Evolutionary conservation across 495 filamentous ascomycete genomes (phyloP), one percentile per base, ranked within the genome.

Genomic region (Neurospora sp.): DNA sequence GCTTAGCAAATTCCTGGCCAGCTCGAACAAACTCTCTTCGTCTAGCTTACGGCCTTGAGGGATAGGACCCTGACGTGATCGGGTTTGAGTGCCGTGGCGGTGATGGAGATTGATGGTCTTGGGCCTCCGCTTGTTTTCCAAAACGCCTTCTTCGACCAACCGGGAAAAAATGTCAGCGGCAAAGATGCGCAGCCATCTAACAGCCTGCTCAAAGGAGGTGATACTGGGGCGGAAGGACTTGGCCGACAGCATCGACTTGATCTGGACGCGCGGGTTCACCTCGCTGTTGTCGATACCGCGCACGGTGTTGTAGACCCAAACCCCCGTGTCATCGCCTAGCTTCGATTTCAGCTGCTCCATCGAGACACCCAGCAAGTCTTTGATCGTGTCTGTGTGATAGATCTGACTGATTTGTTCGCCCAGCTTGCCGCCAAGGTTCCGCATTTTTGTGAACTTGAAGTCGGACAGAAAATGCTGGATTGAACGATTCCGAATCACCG

Each of bases 161-260:
- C 96, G 89, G 27, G 91, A 90, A 83, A 92, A 95, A 70, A 99
- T 97, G 79, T 99, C 96, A 1, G 94, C 93, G 16, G 90, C 91
- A 81, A 99, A 98, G 72, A 99, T 97, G 18, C 90, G 86, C 66
- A 99, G 84, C 96, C 96, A 99, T 77, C 90, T 91, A 8, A 88
- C 85, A 3, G 90, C 96, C 80, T 97, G 93, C 35, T 96, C 94
- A n/a, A 87, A 80, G 16, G 84, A 89, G 75, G 89, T 92, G 78
- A 99, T 93, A 74, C 86, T 90, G 1, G 96, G 96, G 7, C 94
- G 88, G 76, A 99, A 99, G 0, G 94, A 96, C 78, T 99, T 99
- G 62, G 96, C 94, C 2, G 93, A 97, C n/a, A 98, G 87, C 96
- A 99, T 99, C 27, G 92, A 94, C 78, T 98, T 98, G 80, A 97